These are phyloP conservation scores for Lentinula detonsa DNA, from an alignment of 768 basidiomycete genomes.

Conservation along the genomic window DNA sequence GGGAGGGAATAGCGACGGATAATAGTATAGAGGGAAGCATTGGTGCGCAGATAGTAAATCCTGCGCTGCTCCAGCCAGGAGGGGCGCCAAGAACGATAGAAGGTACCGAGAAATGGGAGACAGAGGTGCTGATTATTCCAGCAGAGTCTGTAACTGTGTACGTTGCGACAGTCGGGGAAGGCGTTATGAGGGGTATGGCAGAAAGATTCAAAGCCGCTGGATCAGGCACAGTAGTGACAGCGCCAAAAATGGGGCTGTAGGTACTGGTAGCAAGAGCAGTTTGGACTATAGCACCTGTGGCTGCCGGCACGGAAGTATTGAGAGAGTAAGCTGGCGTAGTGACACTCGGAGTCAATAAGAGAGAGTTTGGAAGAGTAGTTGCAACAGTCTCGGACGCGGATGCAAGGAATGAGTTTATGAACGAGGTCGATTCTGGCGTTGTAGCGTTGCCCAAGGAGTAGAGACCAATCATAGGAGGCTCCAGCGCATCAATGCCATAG, in stretches of 20 bases:
- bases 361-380: slow-evolving; percentile 68
- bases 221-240: slow-evolving; percentile 18
- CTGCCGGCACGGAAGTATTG: slow-evolving; percentile 57
- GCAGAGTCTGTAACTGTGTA: slow-evolving; percentile 49
- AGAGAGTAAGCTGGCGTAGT: slow-evolving; percentile 61
- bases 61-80: slow-evolving; percentile 42
- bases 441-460: slow-evolving; percentile 53
- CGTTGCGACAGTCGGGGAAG: slow-evolving; percentile 46
- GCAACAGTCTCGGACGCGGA: slow-evolving; percentile 56
- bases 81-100: slow-evolving; percentile 57
- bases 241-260: slow-evolving; percentile 53
- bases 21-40: background rate
- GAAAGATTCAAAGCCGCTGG: slow-evolving; percentile 30
- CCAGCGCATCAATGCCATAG: slow-evolving; percentile 68
- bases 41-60: background rate
- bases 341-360: slow-evolving; percentile 58
- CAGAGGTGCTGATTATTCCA: slow-evolving; percentile 49
- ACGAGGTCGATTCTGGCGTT: slow-evolving; percentile 30
- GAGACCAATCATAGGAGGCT: slow-evolving; percentile 74
- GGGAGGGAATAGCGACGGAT: background rate
- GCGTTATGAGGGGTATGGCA: slow-evolving; percentile 51
- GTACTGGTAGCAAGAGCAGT: slow-evolving; percentile 69
- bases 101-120: slow-evolving; percentile 38
- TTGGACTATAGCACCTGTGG: slow-evolving; percentile 47
- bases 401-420: slow-evolving; percentile 48